These are phyloP conservation scores for Alternaria angustiovoidea DNA, from an alignment of 2,329 filamentous ascomycete genomes.

Conservation along the genomic window DNA sequence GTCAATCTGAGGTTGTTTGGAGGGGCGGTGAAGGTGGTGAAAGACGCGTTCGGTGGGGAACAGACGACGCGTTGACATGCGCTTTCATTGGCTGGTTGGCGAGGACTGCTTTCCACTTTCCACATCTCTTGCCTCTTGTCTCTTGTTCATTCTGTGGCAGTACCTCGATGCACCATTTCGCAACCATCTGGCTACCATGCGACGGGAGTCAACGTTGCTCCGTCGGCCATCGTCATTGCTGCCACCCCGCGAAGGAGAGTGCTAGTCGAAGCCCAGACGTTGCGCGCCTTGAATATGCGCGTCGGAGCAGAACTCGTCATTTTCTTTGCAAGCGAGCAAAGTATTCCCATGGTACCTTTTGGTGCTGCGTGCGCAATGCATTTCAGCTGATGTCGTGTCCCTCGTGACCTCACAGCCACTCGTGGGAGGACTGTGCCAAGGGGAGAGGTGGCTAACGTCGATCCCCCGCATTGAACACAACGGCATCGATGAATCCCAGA, in stretches of 20 bases:
- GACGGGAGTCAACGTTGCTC: background rate
- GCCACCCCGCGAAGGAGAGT: background rate
- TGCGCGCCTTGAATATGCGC: background rate
- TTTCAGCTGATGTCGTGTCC: background rate
- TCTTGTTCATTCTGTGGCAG: background rate
- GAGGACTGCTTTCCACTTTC: background rate
- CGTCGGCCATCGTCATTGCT: background rate
- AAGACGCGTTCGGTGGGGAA: conserved; percentile 15
- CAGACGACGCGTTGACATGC: conserved; percentile 10
- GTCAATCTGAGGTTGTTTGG: conserved; percentile 11
- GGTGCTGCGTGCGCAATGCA: background rate
- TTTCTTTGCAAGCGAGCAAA: background rate
- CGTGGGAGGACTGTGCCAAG: background rate
- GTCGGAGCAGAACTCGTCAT: background rate
- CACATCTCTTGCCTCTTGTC: background rate
- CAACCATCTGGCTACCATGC: background rate
- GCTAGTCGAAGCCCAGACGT: background rate
- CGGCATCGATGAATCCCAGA: background rate
- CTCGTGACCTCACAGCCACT: conserved; percentile 1
- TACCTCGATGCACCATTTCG: too few species aligned
- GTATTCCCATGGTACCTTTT: background rate
- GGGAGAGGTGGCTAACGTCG: conserved; percentile 9
- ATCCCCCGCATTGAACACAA: conserved; percentile 4
- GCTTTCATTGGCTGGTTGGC: conserved; percentile 12
- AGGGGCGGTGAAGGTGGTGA: conserved; percentile 24